These are phyloP conservation scores for Biscogniauxia mediterranea DNA, from an alignment of 2,329 filamentous ascomycete species.

Conservation along the genomic window DNA sequence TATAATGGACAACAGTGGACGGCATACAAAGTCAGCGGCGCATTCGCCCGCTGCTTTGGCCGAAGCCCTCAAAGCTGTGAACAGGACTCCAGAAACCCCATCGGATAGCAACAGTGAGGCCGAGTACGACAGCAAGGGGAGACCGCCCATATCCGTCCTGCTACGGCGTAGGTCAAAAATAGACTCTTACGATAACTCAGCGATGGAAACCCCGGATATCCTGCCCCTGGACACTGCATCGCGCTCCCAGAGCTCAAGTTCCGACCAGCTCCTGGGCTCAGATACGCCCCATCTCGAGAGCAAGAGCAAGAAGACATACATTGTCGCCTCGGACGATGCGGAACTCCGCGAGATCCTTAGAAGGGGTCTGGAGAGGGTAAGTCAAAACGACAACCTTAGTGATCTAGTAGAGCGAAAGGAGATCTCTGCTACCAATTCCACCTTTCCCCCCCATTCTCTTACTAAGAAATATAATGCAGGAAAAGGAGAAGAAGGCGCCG, in stretches of 20 bases:
- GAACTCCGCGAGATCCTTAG: conserved; percentile 41
- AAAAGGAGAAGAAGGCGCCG: conserved; percentile 20
- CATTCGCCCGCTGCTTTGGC: conserved; percentile 13
- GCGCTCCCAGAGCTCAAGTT: conserved; percentile 8
- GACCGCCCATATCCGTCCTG: conserved; percentile 13
- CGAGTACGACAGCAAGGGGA: conserved; percentile 10
- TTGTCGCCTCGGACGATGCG: conserved; percentile 34
- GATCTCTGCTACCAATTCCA: conserved; percentile 1
- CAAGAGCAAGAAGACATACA: conserved; percentile 23
- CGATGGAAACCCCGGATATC: conserved; percentile 24
- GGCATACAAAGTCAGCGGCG: conserved; percentile 4
- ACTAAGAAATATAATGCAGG: conserved; percentile 7
- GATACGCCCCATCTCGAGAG: conserved; percentile 1
- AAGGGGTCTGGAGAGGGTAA: conserved; percentile 31
- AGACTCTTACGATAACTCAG: conserved; percentile 25
- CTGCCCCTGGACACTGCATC: conserved; percentile 13
- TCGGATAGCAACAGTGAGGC: conserved; percentile 21
- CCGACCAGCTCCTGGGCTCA: conserved; percentile 9
- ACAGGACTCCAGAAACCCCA: conserved; percentile 15
- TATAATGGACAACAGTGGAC: not conserved
- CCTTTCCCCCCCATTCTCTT: not conserved
- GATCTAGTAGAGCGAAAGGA: conserved; percentile 17
- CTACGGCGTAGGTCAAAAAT: conserved; percentile 19
- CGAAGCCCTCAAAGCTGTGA: conserved; percentile 18
- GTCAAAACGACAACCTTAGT: not conserved